These are phyloP conservation scores for Nakaseomyces delphensis DNA, from an alignment of 1,139 yeast species.

Conservation along the genomic window DNA sequence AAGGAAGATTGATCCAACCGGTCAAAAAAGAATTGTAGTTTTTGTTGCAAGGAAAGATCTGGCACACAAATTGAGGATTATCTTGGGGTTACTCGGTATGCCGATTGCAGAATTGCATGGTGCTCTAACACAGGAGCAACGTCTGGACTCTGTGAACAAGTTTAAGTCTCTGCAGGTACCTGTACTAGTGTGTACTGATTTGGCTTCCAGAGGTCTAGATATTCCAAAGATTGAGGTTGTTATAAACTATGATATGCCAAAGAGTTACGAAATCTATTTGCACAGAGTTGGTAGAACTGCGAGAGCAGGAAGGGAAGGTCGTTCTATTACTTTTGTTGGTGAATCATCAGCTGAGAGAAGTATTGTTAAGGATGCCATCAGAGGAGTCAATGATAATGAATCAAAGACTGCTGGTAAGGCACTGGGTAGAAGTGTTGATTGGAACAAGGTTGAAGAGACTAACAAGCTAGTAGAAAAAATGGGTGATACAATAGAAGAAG, in stretches of 20 bases:
- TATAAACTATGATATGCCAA: slow-evolving; percentile 92
- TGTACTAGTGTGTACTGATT: slow-evolving; percentile 86
- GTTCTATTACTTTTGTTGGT: slow-evolving; percentile 86
- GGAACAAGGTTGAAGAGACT: slow-evolving; percentile 70
- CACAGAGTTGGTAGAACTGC: slow-evolving; percentile 99
- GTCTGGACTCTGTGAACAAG: slow-evolving; percentile 71
- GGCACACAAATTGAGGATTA: slow-evolving; percentile 78
- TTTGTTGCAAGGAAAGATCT: slow-evolving; percentile 85
- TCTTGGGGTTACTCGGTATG: slow-evolving; percentile 79
- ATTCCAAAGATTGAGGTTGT: slow-evolving; percentile 95
- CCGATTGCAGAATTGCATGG: slow-evolving; percentile 93
- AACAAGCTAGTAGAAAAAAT: slow-evolving; percentile 53
- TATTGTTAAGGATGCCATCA: slow-evolving; percentile 82
- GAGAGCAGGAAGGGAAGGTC: slow-evolving; percentile 96
- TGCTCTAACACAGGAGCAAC: slow-evolving; percentile 88
- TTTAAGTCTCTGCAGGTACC: slow-evolving; percentile 80
- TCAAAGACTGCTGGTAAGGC: slow-evolving; percentile 42
- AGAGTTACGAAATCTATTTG: slow-evolving; percentile 76
- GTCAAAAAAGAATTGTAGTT: slow-evolving; percentile 68
- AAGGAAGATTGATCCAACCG: slow-evolving; percentile 51
- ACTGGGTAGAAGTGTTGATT: slow-evolving; percentile 76
- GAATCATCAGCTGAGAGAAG: slow-evolving; percentile 76
- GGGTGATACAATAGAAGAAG: slow-evolving; percentile 56
- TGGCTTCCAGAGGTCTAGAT: slow-evolving; percentile 98
- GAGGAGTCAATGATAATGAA: slow-evolving; percentile 42